These are phyloP conservation scores for Periconia sp. DNA, from an alignment of 2,329 filamentous ascomycete genomes.

Conservation along the genomic window DNA sequence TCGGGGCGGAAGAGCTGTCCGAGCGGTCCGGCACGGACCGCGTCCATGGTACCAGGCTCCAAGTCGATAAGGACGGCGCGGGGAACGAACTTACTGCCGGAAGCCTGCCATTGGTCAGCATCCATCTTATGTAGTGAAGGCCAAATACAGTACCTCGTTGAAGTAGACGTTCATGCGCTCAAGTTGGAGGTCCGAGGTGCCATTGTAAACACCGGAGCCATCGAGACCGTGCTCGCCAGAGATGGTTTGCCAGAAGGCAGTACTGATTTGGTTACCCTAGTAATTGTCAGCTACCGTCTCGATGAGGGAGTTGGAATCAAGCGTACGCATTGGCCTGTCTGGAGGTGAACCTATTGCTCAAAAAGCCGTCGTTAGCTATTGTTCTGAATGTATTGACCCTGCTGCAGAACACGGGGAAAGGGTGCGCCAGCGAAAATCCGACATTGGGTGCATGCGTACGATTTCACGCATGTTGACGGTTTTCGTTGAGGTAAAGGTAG, in stretches of 20 bases:
- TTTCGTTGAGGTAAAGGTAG: too few species aligned
- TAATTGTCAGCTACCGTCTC: constrained; percentile 32
- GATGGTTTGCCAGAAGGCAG: constrained; percentile 91
- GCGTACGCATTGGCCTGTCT: constrained; percentile 99
- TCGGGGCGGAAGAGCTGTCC: constrained; percentile 99
- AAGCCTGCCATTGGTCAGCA: constrained; percentile 63
- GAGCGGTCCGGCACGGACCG: constrained; percentile 96
- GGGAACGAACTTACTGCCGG: constrained; percentile 98
- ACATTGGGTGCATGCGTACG: too few species aligned
- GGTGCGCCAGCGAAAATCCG: too few species aligned
- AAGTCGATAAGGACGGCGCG: constrained; percentile 99
- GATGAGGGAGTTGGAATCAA: constrained; percentile 7
- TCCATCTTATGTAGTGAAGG: constrained; percentile 5
- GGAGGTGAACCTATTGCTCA: constrained; percentile 85
- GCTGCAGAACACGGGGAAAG: constrained; percentile 24
- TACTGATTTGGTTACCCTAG: constrained; percentile 99
- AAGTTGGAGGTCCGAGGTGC: constrained; percentile 96
- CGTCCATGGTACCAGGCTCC: constrained; percentile 99
- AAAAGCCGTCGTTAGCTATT: constrained; percentile 62
- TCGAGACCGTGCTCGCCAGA: constrained; percentile 86
- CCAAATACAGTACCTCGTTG: constrained; percentile 70
- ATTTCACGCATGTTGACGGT: constrained; percentile 67
- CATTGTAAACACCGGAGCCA: constrained; percentile 96
- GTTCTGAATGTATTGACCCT: too few species aligned
- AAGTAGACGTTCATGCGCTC: constrained; percentile 99